phyloP scores from a whole-genome alignment of 1,284 basidiomycete species.

The Exobasidium cylindrosporum region DNA sequence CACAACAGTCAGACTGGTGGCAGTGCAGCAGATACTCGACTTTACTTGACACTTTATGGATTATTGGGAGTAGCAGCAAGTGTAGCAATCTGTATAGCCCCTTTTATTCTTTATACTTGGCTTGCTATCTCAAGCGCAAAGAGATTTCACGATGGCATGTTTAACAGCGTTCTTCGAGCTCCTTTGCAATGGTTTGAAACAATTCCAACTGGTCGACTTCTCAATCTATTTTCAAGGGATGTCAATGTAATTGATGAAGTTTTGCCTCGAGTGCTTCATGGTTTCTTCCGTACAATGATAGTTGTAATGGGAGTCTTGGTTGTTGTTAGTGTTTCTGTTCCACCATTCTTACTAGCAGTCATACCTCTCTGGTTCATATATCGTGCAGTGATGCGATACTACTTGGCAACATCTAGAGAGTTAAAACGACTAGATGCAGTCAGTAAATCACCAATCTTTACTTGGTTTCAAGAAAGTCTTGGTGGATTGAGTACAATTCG shows the following conservation, averaged over 20 bases:
- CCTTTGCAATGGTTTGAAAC: constrained; percentile 54
- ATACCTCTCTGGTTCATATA: constrained; percentile 48
- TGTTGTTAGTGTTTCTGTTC: constrained; percentile 67
- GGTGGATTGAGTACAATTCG: constrained; percentile 81
- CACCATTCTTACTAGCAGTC: constrained; percentile 69
- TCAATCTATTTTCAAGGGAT: constrained; percentile 85
- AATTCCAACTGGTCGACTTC: constrained; percentile 63
- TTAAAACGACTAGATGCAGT: constrained; percentile 87
- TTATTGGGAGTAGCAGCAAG: constrained; percentile 39
- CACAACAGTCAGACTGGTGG: constrained; percentile 32
- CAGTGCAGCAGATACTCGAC: constrained; percentile 22
- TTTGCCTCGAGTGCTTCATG: constrained; percentile 50
- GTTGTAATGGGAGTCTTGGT: constrained; percentile 67
- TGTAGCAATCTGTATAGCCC: constrained; percentile 45
- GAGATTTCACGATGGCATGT: constrained; percentile 50
- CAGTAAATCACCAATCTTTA: constrained; percentile 84
- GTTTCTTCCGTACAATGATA: constrained; percentile 40
- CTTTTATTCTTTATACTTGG: constrained; percentile 49
- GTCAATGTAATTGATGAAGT: constrained; percentile 77
- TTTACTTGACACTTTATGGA: constrained; percentile 50
- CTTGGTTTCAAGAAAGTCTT: constrained; percentile 71
- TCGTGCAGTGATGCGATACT: constrained; percentile 62
- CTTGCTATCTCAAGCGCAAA: constrained; percentile 45
- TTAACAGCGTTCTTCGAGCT: constrained; percentile 38
- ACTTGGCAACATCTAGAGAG: constrained; percentile 84